A percentile compares a stretch with the other conserved stretches of the same genome.
phyloP scores from a whole-genome alignment of 2,329 filamentous ascomycete genomes.

The Aureobasidium sp. region DNA sequence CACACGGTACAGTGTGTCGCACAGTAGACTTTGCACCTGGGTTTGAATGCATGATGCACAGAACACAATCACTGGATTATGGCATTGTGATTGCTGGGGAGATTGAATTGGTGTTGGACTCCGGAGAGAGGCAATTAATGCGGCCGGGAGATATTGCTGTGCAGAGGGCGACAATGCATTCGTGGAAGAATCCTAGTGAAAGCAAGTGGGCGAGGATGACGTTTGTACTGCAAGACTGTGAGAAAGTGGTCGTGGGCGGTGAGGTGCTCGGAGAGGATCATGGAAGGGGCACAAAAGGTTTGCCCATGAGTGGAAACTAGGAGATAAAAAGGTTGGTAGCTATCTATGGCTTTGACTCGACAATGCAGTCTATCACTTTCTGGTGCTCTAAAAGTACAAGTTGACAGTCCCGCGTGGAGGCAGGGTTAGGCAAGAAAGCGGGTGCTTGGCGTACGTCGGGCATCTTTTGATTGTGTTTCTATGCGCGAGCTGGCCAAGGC shows the following conservation, averaged over 20 bases:
- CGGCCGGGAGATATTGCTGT: slow-evolving; percentile 31
- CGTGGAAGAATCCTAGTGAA: slow-evolving; percentile 26
- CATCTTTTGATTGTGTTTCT: not conserved
- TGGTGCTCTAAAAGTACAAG: too few species aligned
- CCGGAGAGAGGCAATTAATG: slow-evolving; percentile 29
- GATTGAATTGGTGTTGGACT: slow-evolving; percentile 29
- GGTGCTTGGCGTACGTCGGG: not conserved
- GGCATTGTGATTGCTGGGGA: slow-evolving; percentile 32
- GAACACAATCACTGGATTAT: slow-evolving; percentile 31
- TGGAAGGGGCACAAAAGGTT: slow-evolving; percentile 22
- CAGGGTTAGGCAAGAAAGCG: not conserved
- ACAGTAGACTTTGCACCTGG: slow-evolving; percentile 31
- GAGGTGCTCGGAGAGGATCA: slow-evolving; percentile 25
- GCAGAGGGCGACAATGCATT: slow-evolving; percentile 33
- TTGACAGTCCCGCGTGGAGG: not conserved
- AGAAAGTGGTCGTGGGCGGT: slow-evolving; percentile 23
- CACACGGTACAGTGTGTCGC: slow-evolving; percentile 43
- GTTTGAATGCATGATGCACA: slow-evolving; percentile 27
- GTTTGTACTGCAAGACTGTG: slow-evolving; percentile 26
- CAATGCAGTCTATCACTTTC: too few species aligned
- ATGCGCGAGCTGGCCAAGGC: not conserved
- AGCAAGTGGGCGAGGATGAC: slow-evolving; percentile 29
- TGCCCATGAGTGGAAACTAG: slow-evolving; percentile 21
- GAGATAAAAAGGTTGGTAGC: not conserved
- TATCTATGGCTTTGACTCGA: too few species aligned